Evolutionary conservation across 2,329 filamentous ascomycete genomes (phyloP).

Genomic region (Trichoderma polysporum): DNA sequence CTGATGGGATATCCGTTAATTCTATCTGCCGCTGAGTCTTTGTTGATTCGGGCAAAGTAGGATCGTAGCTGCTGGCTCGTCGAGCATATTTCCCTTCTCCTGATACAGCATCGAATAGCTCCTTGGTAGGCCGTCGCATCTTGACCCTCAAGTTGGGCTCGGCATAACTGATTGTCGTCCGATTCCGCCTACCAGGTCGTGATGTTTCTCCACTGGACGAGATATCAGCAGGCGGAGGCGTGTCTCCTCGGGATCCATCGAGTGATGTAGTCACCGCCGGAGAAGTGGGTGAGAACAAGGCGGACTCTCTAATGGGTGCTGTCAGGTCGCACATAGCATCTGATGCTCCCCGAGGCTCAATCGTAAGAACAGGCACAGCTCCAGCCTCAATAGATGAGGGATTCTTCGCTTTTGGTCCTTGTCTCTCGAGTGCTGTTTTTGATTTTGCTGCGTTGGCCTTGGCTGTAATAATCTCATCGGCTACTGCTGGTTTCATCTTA

Average conservation of each 20-base stretch:
- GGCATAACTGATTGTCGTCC: constrained; percentile 73
- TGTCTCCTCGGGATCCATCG: constrained; percentile 46
- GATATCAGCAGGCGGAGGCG: constrained; percentile 60
- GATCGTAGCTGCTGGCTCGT: constrained; percentile 40
- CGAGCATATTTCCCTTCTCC: constrained; percentile 58
- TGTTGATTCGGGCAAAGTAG: constrained; percentile 27
- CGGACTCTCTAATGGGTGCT: constrained; percentile 39
- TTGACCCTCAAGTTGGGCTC: constrained; percentile 80
- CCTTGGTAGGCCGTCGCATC: constrained; percentile 78
- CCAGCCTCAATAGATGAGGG: constrained; percentile 26
- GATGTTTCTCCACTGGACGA: constrained; percentile 56
- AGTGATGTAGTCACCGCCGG: constrained; percentile 44
- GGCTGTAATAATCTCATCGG: constrained; percentile 40
- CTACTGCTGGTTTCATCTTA: constrained; percentile 36
- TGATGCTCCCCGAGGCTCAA: constrained; percentile 22
- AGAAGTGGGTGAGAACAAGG: constrained; percentile 48
- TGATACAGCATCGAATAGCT: constrained; percentile 70
- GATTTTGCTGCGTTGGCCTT: constrained; percentile 40
- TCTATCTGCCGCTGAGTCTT: constrained; percentile 38
- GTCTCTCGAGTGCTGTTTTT: constrained; percentile 30
- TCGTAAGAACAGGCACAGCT: constrained; percentile 23
- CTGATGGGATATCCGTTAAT: constrained; percentile 19
- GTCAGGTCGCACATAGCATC: constrained; percentile 26
- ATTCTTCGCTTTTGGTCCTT: constrained; percentile 33
- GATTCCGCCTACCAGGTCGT: constrained; percentile 65